Base-by-base conservation (phyloP, 257 asterid genomes). In the Solanum infundibuliforme region DNA sequence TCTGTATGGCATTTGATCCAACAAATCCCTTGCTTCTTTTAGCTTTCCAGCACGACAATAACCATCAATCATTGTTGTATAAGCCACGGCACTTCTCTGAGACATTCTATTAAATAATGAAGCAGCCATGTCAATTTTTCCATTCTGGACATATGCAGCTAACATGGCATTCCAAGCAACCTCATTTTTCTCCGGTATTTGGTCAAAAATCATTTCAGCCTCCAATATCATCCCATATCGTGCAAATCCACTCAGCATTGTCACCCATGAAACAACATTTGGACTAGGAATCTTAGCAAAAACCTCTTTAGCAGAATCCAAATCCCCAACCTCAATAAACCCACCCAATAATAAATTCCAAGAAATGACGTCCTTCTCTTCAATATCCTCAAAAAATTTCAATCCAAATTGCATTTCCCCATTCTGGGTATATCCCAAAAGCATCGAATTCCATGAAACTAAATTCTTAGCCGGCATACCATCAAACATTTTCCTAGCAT, bases 141-240 rank as follows among this genome's bases (percentile, higher is more conserved):
- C 81, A 81, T 90, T 86, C 65, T 88, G 92, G 58, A 86, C 91
- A 69, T 90, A 91, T 9, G 89, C 91, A 88, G 91, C 91, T 41
- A 91, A 46, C 93, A 91, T 91, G n/a, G 89, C 90, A 86, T 91
- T 91, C 92, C 92, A 90, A 83, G 92, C 66, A 88, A 91, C 92
- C 48, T 84, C 85, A 83, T 74, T 85, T 86, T 88, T 91, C 65
- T 69, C 88, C 1, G 89, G 81, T 88, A 88, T 91, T 38, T 65
- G 62, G 13, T 87, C 90, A 90, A 91, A 91, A 9, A 90, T 10
- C 74, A 72, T 83, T 62, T 87, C 86, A 52, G 91, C 93, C 29
- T 86, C 91, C 52, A 35, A 85, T 72, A 90, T 36, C 69, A 25
- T 86, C 31, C 91, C 90, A 69, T 83, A 68, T 86, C 88, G 46